Base-by-base conservation (phyloP, 1,139 yeast species). In the Pichia sp. region DNA sequence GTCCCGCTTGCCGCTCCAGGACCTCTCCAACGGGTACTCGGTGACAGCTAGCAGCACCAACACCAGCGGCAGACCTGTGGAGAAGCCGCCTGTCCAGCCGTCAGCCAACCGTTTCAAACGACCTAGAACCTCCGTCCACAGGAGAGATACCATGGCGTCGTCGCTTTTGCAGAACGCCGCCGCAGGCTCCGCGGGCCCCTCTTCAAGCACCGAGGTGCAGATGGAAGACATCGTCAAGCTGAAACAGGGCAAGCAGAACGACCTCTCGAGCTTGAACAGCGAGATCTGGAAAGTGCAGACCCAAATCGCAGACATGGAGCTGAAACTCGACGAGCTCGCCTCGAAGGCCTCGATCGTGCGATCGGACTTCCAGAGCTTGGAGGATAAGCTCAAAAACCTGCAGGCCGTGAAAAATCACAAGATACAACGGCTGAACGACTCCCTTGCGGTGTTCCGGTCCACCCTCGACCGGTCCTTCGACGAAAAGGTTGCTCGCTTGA, bases 241-340 rank as follows among this genome's bases (percentile, higher is more conserved):
- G 3, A 54, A 52, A 19, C 47, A 54, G 4, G 55, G 47, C n/a
- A 54, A 53, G 34, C 48, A 50, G 19, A 49, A 41, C 6, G 51
- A 50, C 30, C 15, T 50, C 23, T 36, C 44, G 32, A 50, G 44
- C 7, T 34, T 54, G 19, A 56, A 58, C 48, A 55, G 55, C 11
- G 61, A 61, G 49, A 56, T 62, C 1, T 64, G 65, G 64, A 55
- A 54, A 13, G 47, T 58, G 13, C 59, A 64, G 49, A 60, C 64
- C 5, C 59, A 61, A 19, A 54, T 63, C 1, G 64, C 68, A 2
- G 67, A 63, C 41, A 8, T 64, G 13, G 63, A 66, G 49, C 45
- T 64, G 41, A 59, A 57, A 29, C 49, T 62, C 5, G 67, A 65
- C 38, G 58, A 59, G 42, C 53, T 56, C 3, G 51, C 48, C 11